A percentile compares a stretch with the other conserved stretches of the same genome.
These are phyloP conservation scores for Salix purpurea DNA, from an alignment of 345 rosid species.

Conservation along the genomic window DNA sequence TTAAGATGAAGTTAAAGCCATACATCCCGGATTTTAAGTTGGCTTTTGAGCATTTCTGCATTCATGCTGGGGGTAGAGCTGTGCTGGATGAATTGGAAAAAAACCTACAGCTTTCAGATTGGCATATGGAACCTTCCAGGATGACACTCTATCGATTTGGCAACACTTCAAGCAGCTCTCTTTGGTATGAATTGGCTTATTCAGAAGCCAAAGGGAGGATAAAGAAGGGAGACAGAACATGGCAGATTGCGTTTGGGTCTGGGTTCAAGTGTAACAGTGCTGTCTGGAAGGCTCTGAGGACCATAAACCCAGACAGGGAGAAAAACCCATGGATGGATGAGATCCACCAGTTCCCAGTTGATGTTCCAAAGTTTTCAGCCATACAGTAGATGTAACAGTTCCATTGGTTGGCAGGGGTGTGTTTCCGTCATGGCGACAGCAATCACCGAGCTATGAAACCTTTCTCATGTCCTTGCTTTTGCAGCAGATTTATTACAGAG, in stretches of 20 bases:
- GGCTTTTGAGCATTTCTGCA: conserved; percentile 18
- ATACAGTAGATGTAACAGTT: neutral
- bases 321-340: conserved; percentile 54
- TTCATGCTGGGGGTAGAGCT: conserved; percentile 15
- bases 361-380: conserved; percentile 33
- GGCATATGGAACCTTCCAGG: conserved; percentile 22
- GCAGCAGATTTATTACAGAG: neutral
- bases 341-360: conserved; percentile 42
- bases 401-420: neutral
- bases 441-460: neutral
- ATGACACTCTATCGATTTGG: conserved; percentile 21
- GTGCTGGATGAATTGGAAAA: conserved; percentile 20
- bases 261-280: conserved; percentile 24
- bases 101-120: conserved; percentile 12
- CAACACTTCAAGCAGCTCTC: conserved; percentile 19
- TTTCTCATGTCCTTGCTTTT: neutral
- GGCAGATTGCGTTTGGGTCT: conserved; percentile 21
- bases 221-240: conserved; percentile 12
- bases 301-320: conserved; percentile 39
- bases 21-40: conserved; percentile 18
- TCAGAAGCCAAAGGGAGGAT: conserved; percentile 18
- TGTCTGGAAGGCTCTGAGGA: conserved; percentile 12
- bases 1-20: conserved; percentile 15
- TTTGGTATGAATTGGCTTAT: conserved; percentile 18
- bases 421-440: neutral